These are phyloP conservation scores for Akebia trifoliata DNA, from an alignment of 164 flowering plant species.

Conservation along the genomic window DNA sequence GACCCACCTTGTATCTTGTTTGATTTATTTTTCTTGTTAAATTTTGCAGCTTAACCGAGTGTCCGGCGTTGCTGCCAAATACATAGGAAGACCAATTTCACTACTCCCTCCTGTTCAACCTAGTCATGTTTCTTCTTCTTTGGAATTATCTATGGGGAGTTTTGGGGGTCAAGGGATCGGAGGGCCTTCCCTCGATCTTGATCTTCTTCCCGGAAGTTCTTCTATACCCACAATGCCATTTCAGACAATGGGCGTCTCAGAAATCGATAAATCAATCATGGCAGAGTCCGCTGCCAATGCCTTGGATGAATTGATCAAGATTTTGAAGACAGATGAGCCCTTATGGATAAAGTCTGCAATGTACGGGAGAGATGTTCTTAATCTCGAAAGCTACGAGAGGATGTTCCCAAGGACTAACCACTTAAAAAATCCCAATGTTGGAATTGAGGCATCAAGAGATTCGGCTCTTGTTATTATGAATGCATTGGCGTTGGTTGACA, in stretches of 20 bases:
- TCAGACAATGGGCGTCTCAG: constrained; percentile 36
- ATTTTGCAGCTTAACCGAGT: constrained; percentile 69
- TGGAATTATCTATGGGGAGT: constrained; percentile 59
- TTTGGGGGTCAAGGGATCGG: constrained; percentile 33
- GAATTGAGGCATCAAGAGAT: constrained; percentile 61
- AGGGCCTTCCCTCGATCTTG: constrained; percentile 67
- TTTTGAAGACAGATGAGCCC: constrained; percentile 40
- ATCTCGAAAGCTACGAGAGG: constrained; percentile 54
- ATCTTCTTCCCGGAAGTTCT: constrained; percentile 52
- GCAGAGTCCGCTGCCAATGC: constrained; percentile 59
- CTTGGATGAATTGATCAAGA: constrained; percentile 58
- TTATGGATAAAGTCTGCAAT: constrained; percentile 53
- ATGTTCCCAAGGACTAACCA: constrained; percentile 39
- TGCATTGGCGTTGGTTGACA: constrained; percentile 57
- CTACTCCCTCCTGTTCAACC: constrained; percentile 75
- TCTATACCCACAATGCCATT: constrained; percentile 31
- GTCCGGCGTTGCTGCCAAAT: constrained; percentile 73
- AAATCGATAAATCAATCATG: constrained; percentile 68
- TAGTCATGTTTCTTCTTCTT: constrained; percentile 44
- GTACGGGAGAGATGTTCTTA: constrained; percentile 53
- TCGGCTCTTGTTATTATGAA: constrained; percentile 47
- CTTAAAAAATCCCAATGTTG: constrained; percentile 35
- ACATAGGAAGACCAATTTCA: constrained; percentile 79
- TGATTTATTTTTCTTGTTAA: neutral
- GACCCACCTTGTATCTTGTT: neutral